These are phyloP conservation scores for Dunaliella sp. DNA, from an alignment of 139 green algal species.

Conservation along the genomic window DNA sequence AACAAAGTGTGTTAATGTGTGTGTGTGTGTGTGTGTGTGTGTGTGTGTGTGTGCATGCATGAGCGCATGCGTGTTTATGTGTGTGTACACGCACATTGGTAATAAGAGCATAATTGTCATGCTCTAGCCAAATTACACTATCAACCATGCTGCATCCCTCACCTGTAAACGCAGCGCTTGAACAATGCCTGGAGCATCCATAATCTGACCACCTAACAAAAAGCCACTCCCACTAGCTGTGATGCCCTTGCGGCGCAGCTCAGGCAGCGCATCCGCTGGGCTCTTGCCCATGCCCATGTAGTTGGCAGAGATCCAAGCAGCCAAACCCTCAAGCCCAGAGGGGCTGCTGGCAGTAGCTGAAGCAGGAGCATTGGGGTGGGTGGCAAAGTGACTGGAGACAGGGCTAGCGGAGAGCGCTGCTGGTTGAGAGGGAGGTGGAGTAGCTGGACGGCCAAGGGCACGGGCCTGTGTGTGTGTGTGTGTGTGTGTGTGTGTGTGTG, in stretches of 20 bases:
- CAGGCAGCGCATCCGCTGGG: not conserved
- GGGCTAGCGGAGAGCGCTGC: not conserved
- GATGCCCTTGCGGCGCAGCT: not conserved
- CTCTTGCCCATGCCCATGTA: not conserved
- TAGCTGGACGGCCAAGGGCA: not conserved
- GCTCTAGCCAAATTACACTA: too few species aligned
- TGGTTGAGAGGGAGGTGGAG: not conserved
- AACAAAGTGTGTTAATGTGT: too few species aligned
- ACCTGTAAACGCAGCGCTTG: not conserved
- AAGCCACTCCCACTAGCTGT: not conserved
- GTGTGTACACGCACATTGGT: too few species aligned
- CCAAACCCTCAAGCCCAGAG: not conserved
- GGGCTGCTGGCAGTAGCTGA: not conserved
- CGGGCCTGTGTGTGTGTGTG: too few species aligned
- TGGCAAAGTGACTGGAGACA: not conserved
- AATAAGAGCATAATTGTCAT: too few species aligned
- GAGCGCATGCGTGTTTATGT: too few species aligned
- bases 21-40: too few species aligned
- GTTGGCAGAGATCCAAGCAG: not conserved
- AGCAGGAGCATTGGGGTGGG: not conserved
- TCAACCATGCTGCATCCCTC: too few species aligned
- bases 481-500: too few species aligned
- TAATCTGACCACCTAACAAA: not conserved
- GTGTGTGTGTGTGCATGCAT: too few species aligned
- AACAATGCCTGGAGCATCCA: not conserved